Base-by-base conservation (phyloP, 495 filamentous ascomycete genomes). In the Penicilliopsis zonata region DNA sequence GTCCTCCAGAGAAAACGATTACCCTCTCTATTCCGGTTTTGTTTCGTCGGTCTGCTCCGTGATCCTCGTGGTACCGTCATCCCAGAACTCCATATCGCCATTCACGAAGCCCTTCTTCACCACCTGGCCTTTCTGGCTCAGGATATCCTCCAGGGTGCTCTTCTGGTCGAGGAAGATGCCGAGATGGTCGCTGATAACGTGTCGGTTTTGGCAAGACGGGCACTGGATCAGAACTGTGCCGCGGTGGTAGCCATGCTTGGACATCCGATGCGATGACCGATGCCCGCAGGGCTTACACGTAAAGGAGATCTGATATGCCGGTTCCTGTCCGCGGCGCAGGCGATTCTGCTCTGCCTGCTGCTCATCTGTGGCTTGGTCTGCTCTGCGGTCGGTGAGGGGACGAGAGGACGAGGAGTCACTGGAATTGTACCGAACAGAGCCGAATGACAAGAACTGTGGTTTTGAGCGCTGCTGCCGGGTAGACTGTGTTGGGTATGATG, bases 111-210 rank as follows among this genome's bases (percentile, higher is more conserved):
- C 53, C 22, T 56, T 52, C 1, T 42, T 58, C 18, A 63, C 9
- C 10, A 36, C 32, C 32, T 47, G 38, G 3, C 63, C 62, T 18
- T 52, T 36, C 28, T 57, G 34, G 14, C 41, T 35, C 38, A 66
- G 13, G 2, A 64, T 43, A 42, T 58, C 56, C 37, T 60, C 53
- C 5, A 57, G 31, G 0, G 50, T 65, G 13, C 44, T 57, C 29
- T 44, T 45, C 27, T 52, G 38, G 18, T 67, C 63, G 18, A 55
- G 56, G 41, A 67, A 67, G 22, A 67, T 62, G 9, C 56, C 53
- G 25, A 96, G 57, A 57, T 99, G 81, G 59, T 99, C 90, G 47
- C 71, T 77, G 44, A 99, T 95, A 34, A 96, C 61, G 63, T 99
- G 90, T 13, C 85, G 68, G 44, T 80, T 82, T 43, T 76, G 67